Percentiles rank a stretch among this genome's conserved stretches.
Conservation (phyloP, 805 yeast species). For the Brettanomyces anomalus region DNA sequence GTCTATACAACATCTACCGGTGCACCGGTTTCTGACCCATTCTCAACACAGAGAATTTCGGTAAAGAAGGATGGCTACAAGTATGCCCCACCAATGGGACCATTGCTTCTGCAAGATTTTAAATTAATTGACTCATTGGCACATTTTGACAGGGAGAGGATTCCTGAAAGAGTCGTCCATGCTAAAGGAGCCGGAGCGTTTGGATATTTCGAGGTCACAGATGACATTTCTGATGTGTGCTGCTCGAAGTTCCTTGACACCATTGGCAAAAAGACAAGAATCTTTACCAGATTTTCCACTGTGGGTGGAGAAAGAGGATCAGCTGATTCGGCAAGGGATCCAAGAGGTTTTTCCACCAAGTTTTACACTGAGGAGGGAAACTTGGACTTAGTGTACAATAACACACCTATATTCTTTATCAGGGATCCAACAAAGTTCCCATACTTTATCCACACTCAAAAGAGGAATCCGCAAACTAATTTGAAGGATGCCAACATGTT, state of each 20-base stretch:
- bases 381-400: constrained; percentile 77
- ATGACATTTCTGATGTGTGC: constrained; percentile 68
- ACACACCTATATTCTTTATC: constrained; percentile 77
- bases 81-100: constrained; percentile 42
- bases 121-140: constrained; percentile 73
- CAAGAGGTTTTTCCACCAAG: constrained; percentile 77
- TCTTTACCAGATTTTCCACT: constrained; percentile 71
- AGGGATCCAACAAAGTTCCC: constrained; percentile 86
- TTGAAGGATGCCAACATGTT: constrained; percentile 73
- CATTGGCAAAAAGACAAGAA: constrained; percentile 73
- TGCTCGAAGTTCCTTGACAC: constrained; percentile 60
- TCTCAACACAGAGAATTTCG: constrained; percentile 69
- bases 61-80: constrained; percentile 30
- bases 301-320: constrained; percentile 83
- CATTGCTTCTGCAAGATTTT: constrained; percentile 73
- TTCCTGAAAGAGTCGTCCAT: constrained; percentile 89
- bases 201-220: constrained; percentile 81
- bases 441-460: constrained; percentile 81
- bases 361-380: constrained; percentile 79
- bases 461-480: constrained; percentile 77
- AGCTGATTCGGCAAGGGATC: constrained; percentile 79
- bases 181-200: constrained; percentile 92
- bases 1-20: constrained; percentile 67
- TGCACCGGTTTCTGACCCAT: constrained; percentile 66
- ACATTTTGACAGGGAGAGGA: constrained; percentile 83